A percentile compares a stretch with the other conserved stretches of the same genome.
These are phyloP conservation scores for Solanum clarkiae DNA, from an alignment of 257 asterid genomes.

Conservation along the genomic window DNA sequence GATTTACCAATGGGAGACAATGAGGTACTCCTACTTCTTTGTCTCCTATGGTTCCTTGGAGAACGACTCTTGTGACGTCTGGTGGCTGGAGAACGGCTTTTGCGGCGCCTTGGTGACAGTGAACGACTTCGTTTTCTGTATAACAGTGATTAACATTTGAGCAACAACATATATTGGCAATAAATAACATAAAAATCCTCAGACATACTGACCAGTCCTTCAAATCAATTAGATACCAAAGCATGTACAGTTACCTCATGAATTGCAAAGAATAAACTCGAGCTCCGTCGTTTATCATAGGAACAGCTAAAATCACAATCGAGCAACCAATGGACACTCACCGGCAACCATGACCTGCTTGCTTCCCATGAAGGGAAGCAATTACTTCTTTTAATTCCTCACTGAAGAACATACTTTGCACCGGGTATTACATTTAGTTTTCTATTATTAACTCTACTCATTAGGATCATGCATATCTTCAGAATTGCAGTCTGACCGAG, in stretches of 20 bases:
- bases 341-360: conserved; percentile 82
- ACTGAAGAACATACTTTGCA: conserved; percentile 19
- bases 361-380: conserved; percentile 78
- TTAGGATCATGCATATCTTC: not conserved
- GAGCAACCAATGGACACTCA: conserved; percentile 83
- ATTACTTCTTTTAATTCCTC: conserved; percentile 34
- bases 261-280: conserved; percentile 79
- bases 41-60: conserved; percentile 49
- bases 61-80: conserved; percentile 74
- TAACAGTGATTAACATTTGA: conserved; percentile 34
- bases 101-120: conserved; percentile 49
- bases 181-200: conserved; percentile 15
- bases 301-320: conserved; percentile 79
- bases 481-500: conserved; percentile 6
- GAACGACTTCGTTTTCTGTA: conserved; percentile 83
- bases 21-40: conserved; percentile 45
- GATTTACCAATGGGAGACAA: conserved; percentile 41
- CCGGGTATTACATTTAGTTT: not conserved
- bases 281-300: conserved; percentile 82
- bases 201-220: conserved; percentile 32
- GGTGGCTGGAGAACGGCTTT: conserved; percentile 63
- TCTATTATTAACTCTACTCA: not conserved
- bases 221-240: conserved; percentile 21
- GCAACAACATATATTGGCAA: conserved; percentile 22
- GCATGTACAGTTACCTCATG: conserved; percentile 90